Base-by-base conservation (phyloP, 176 grass and related monocot genomes). In the Oryza longistaminata region DNA sequence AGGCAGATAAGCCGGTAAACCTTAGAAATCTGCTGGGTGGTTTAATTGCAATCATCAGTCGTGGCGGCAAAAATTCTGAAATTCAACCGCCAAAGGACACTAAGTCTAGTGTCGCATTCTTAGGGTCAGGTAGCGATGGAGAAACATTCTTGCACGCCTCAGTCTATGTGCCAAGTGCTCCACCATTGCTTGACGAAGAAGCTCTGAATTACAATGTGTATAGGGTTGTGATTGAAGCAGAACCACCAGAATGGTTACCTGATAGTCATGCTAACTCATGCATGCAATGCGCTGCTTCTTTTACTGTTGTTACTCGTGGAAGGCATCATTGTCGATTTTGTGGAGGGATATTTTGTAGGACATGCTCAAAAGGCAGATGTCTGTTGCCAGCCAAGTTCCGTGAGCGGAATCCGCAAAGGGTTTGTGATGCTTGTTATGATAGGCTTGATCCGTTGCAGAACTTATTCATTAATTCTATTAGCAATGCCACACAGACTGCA, bases 281-380 rank as follows among this genome's bases (percentile, higher is more conserved):
- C 89, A 97, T 97, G 95, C 92, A 94, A 76, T 94, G 95, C 16
- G 82, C 84, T 74, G 82, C 92, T 74, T 89, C 86, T 73, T 97
- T 94, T 67, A 87, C 82, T 83, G 85, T 84, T 25, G 16, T 97
- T 75, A 97, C 87, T 52, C 72, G 76, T 45, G 88, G 90, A 86
- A 92, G 95, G 70, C 95, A 97, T 76, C 92, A 97, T 82, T 97
- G 95, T 42, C 84, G 92, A 64, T 97, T 97, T 80, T 97, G 95
- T 70, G 95, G 92, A 70, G 88, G 85, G 10, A 86, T 97, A 81
- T 95, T 97, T 65, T 95, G 95, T 53, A 89, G 84, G 69, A 52
- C 80, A 74, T 97, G 95, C 64, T 94, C 95, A 34, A 91, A 91
- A 43, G 92, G 92, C 2, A 77, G 82, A 75, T 94, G 80, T 58